Conservation (phyloP, 2,329 filamentous ascomycete species). For the Graphilbum ipis-grandicollis region DNA sequence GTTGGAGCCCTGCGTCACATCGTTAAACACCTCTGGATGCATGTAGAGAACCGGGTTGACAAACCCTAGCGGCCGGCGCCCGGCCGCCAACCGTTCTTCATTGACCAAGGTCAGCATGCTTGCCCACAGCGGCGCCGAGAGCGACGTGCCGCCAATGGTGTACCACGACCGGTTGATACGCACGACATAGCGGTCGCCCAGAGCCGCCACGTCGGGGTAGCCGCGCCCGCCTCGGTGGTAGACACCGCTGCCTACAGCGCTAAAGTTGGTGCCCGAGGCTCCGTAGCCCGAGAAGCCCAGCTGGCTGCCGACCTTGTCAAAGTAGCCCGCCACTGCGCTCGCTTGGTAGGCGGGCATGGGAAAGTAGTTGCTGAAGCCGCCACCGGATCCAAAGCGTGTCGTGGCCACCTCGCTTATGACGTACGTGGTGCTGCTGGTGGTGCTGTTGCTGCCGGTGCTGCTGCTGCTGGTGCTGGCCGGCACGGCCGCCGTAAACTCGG, state of each 20-base stretch:
- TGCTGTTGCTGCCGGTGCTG: not conserved
- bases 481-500: conserved; percentile 17
- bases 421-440: conserved; percentile 1
- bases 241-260: conserved; percentile 8
- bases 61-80: conserved; percentile 22
- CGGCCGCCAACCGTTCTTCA: conserved; percentile 34
- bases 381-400: conserved; percentile 17
- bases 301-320: conserved; percentile 9
- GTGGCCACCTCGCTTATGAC: conserved; percentile 10
- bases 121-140: conserved; percentile 39
- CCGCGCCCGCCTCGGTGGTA: conserved; percentile 12
- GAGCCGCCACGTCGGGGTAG: conserved; percentile 13
- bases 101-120: conserved; percentile 44
- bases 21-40: conserved; percentile 15
- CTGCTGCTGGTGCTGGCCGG: conserved; percentile 1
- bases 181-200: conserved; percentile 13
- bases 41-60: conserved; percentile 16
- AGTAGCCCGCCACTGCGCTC: conserved; percentile 21
- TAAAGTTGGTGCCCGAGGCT: conserved; percentile 5
- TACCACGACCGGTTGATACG: conserved; percentile 15
- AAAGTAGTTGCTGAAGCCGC: conserved; percentile 30
- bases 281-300: conserved; percentile 10
- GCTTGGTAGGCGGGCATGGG: conserved; percentile 23
- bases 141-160: conserved; percentile 29
- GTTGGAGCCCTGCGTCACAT: conserved; percentile 13